Evolutionary conservation across 306 rosid genomes (phyloP).

Genomic region (Cicer pinnatifidum): DNA sequence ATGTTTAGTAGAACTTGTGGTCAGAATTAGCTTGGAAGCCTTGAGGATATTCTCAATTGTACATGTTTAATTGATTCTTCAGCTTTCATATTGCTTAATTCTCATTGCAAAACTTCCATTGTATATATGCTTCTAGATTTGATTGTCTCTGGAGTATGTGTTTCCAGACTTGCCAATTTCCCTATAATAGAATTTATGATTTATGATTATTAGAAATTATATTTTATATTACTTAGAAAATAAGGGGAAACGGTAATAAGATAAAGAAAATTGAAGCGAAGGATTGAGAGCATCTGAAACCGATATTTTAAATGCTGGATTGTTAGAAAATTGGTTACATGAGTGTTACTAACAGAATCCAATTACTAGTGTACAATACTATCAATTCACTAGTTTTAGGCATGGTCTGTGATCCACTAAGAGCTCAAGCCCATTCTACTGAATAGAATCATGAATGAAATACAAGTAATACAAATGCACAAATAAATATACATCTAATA

Average conservation of each 20-base stretch:
- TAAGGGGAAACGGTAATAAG: background rate
- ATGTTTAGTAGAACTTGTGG: constrained; percentile 29
- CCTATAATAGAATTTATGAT: background rate
- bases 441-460: background rate
- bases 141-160: constrained; percentile 1
- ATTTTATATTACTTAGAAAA: background rate
- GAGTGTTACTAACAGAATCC: background rate
- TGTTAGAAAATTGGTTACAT: background rate
- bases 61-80: constrained; percentile 20
- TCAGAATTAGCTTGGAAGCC: background rate
- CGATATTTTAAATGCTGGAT: background rate
- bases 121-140: constrained; percentile 1
- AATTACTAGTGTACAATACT: background rate
- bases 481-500: background rate
- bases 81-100: constrained; percentile 14
- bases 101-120: background rate
- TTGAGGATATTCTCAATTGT: background rate
- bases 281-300: background rate
- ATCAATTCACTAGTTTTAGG: background rate
- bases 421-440: background rate
- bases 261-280: background rate
- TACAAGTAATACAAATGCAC: background rate
- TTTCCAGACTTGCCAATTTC: background rate
- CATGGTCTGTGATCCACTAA: background rate
- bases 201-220: background rate